Base-by-base conservation (phyloP, 345 rosid genomes). In the Syzygium aromaticum region DNA sequence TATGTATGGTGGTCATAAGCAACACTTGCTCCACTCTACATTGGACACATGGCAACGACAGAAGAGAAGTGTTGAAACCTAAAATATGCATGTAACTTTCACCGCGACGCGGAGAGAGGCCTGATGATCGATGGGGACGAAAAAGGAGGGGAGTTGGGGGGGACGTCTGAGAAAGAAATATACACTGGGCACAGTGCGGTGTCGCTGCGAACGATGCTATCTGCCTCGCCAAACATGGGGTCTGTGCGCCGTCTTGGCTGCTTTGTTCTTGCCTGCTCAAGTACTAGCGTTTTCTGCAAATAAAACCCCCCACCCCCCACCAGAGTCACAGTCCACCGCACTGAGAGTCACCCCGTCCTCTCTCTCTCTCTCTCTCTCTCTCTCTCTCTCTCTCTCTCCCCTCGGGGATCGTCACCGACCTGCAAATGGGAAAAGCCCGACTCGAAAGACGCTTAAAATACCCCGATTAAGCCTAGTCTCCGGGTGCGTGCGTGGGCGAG, bases 151-250 rank as follows among this genome's bases (percentile, higher is more conserved):
- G 9, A 25, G 30, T 27, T 6, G 54, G 52, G 52, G n/a, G 52
- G 6, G 57, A 23, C 21, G 25, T 30, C 43, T 64, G 77, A 16
- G 77, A 28, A 64, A 51, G 43, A 40, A 40, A 40, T 4, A 54
- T 85, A 57, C 86, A 77, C 43, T n/a, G 86, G 77, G 77, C 51
- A 57, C 52, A 54, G 86, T 85, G 77, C 25, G 77, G 38, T 11
- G 73, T 85, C 57, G 21, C 46, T 30, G 86, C 64, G 11, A 84
- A 59, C 86, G 52, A 87, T 10, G 57, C 43, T 21, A 15, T n/a
- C 49, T 91, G 90, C 86, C 90, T 73, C 85, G 57, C 86, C 78
- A 86, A 40, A 80, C 16, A 28, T 80, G 91, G 80, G 25, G 73
- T 46, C 84, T 87, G 77, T 1, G 86, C 89, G 89, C 86, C 89